These are phyloP conservation scores for Coccomyxa sp. DNA, from an alignment of 139 green algal species.

Conservation along the genomic window DNA sequence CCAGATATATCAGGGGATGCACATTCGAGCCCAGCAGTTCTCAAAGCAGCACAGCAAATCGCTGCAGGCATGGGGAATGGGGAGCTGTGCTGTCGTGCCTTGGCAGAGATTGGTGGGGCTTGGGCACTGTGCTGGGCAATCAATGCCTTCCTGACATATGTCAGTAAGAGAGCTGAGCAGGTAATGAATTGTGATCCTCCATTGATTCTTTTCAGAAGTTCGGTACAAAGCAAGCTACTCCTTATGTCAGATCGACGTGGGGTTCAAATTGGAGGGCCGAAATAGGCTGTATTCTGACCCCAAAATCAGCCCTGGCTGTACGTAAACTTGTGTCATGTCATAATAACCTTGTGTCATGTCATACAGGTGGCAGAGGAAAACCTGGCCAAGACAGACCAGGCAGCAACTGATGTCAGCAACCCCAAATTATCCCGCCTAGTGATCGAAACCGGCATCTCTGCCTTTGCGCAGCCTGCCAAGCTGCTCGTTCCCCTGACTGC, in stretches of 20 bases:
- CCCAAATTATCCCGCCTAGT: background rate
- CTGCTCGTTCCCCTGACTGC: background rate
- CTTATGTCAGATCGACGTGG: background rate
- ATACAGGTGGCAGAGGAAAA: background rate
- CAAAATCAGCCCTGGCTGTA: background rate
- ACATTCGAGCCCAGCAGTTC: background rate
- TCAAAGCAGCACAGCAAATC: background rate
- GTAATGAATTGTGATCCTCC: background rate
- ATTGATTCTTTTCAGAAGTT: background rate
- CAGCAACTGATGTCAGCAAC: background rate
- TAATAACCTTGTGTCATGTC: background rate
- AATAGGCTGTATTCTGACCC: background rate
- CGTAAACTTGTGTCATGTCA: background rate
- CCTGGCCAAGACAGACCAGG: background rate
- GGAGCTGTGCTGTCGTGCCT: background rate
- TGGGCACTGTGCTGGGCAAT: background rate
- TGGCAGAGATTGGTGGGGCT: constrained; percentile 1
- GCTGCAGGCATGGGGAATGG: constrained; percentile 3
- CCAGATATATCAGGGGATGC: constrained; percentile 8
- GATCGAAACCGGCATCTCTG: background rate
- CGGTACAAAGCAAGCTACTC: background rate
- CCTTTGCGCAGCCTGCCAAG: background rate
- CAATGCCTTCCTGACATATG: background rate
- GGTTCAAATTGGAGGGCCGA: background rate
- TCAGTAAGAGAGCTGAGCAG: background rate